Base-by-base conservation (phyloP, 768 basidiomycete species). In the Tricholoma sp. region DNA sequence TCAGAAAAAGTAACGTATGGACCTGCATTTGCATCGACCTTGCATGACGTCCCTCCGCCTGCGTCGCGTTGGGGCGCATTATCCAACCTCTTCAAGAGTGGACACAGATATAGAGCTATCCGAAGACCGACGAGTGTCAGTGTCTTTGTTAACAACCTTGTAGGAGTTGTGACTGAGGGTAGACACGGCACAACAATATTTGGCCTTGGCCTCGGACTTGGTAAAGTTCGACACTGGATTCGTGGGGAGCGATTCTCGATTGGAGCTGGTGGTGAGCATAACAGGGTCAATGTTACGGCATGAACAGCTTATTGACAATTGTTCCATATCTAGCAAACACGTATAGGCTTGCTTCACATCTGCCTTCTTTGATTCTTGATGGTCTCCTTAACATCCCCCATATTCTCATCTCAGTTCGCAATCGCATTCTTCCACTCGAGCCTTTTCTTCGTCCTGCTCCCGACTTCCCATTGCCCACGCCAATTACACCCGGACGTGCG, bases 1-100 rank as follows among this genome's bases (percentile, higher is more conserved):
- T 84, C 86, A 6, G 89, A 91, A 68, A 86, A 83, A 63, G 64
- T 82, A 39, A 81, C 85, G 13, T 92, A 92, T 65, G 88, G 87
- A 1, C 72, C 83, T 9, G 88, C 88, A 9, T 88, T 88, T 68
- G 76, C 75, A 36, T 74, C 84, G 9, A 67, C 78, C 18, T 68
- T 76, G 55, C 74, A 74, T 36, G 63, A 69, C 20, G 57, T 67
- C 9, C 61, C 64, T 24, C 62, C 61, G 0, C 59, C 71, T 3
- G 60, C 59, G 42, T 66, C 68, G 6, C 56, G 61, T 41, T 73
- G 70, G 70, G 63, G 66, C 28, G 56, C 62, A n/a, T 57, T 75
- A 8, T 58, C 55, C 9, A 54, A 67, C 2, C 58, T 75, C 1
- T 74, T 80, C 39, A 72, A 75, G 42, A 73, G 70, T 36, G 74